Conservation (phyloP, 108 stramenopile genomes). For the Skeletonema potamos region DNA sequence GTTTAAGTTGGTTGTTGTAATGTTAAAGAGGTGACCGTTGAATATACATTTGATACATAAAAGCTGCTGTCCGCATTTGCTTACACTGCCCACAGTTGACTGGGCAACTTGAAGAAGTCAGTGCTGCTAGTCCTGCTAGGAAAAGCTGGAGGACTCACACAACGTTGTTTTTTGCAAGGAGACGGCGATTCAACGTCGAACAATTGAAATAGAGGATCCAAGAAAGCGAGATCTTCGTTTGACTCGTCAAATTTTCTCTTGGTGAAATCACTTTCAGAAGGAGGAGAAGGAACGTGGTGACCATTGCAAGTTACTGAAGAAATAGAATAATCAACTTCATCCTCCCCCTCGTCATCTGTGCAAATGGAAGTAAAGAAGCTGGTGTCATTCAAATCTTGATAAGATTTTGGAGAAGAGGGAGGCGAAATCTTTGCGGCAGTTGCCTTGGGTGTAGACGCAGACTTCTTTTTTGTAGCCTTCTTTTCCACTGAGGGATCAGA, state of each 20-base stretch:
- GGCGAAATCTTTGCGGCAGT: not conserved
- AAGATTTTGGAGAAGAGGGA: not conserved
- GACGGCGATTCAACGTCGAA: not conserved
- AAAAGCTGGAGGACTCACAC: conserved; percentile 10
- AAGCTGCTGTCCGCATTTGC: not conserved
- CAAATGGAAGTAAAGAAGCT: conserved; percentile 7
- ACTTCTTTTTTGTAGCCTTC: not conserved
- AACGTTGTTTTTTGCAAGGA: not conserved
- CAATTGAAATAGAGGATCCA: conserved; percentile 36
- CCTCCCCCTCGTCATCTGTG: conserved; percentile 8
- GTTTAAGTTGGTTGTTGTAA: not conserved
- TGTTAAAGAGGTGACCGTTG: not conserved
- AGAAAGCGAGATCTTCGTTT: conserved; percentile 5
- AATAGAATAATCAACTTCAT: conserved; percentile 27
- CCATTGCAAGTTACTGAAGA: conserved; percentile 16
- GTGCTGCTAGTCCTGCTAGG: not conserved
- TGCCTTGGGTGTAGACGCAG: not conserved
- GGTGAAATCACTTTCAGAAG: not conserved
- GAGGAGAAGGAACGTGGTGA: conserved; percentile 19
- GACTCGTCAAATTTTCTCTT: not conserved
- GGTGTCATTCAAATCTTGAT: not conserved
- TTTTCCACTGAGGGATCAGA: not conserved
- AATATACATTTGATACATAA: not conserved
- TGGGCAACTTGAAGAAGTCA: not conserved
- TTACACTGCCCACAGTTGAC: not conserved